These are phyloP conservation scores for Ophiostoma pallidulum DNA, from an alignment of 2,329 filamentous ascomycete species.

Conservation along the genomic window DNA sequence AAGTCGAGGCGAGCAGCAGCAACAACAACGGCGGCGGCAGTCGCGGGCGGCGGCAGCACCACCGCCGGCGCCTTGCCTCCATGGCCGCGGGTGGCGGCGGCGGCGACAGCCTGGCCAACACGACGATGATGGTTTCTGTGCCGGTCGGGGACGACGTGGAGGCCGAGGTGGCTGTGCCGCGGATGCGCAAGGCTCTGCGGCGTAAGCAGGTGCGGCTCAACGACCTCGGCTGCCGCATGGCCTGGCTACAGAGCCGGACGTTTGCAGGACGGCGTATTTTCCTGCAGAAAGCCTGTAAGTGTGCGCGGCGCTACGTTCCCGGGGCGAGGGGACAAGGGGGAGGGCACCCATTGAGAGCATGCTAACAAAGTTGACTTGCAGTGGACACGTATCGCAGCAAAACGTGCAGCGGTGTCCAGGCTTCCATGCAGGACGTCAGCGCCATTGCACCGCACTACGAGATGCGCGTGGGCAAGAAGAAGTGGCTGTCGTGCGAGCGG, in stretches of 20 bases:
- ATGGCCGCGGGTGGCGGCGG: conserved; percentile 17
- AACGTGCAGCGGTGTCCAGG: conserved; percentile 73
- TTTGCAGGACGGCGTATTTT: conserved; percentile 83
- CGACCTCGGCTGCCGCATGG: conserved; percentile 89
- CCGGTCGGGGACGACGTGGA: conserved; percentile 53
- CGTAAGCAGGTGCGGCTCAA: conserved; percentile 84
- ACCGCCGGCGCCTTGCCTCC: conserved; percentile 5
- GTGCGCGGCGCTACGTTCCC: too few species aligned
- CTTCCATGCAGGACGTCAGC: conserved; percentile 63
- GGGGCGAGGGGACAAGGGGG: too few species aligned
- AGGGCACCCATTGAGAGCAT: too few species aligned
- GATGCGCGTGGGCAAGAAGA: conserved; percentile 75
- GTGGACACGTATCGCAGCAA: conserved; percentile 94
- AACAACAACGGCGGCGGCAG: conserved; percentile 30
- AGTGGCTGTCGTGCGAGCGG: conserved; percentile 35
- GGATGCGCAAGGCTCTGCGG: conserved; percentile 58
- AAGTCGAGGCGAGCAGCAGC: conserved; percentile 38
- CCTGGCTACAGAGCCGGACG: conserved; percentile 88
- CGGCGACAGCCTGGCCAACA: conserved; percentile 16
- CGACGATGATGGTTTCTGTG: conserved; percentile 46
- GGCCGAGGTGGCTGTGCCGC: conserved; percentile 64
- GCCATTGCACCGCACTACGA: conserved; percentile 77
- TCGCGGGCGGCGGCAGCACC: conserved; percentile 23
- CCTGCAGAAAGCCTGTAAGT: conserved; percentile 83
- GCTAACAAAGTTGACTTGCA: conserved; percentile 29